phyloP scores from a whole-genome alignment of 129 eudicot genomes.

The Flaveria trinervia region DNA sequence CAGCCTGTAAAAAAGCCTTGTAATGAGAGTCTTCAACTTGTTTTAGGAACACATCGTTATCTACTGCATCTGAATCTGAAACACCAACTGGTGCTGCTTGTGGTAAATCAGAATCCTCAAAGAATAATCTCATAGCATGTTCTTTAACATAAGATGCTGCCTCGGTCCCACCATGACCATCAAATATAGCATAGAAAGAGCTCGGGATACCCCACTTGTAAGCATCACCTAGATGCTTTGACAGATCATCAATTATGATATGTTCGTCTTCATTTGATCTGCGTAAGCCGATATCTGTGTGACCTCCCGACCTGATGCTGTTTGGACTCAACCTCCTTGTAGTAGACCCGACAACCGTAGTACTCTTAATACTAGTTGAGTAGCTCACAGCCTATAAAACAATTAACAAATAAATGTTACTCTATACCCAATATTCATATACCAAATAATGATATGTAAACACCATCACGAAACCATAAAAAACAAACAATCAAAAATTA shows the following conservation, averaged over 20 bases:
- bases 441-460: not conserved
- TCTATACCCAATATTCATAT: not conserved
- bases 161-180: slow-evolving; percentile 85
- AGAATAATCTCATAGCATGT: slow-evolving; percentile 63
- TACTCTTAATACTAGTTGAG: slow-evolving; percentile 37
- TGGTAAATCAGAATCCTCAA: slow-evolving; percentile 62
- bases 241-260: slow-evolving; percentile 65
- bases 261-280: slow-evolving; percentile 76
- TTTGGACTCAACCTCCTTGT: slow-evolving; percentile 43
- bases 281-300: slow-evolving; percentile 80
- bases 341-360: slow-evolving; percentile 39
- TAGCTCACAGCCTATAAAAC: slow-evolving; percentile 36
- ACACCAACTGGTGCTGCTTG: slow-evolving; percentile 36
- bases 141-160: slow-evolving; percentile 69
- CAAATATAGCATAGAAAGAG: slow-evolving; percentile 78
- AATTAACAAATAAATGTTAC: not conserved
- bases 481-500: not conserved
- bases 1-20: slow-evolving; percentile 61
- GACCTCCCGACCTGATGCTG: slow-evolving; percentile 72
- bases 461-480: not conserved
- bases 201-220: slow-evolving; percentile 60
- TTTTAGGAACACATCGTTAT: slow-evolving; percentile 45
- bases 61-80: slow-evolving; percentile 18
- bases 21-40: slow-evolving; percentile 47
- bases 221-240: slow-evolving; percentile 46